phyloP scores from a whole-genome alignment of 768 basidiomycete species.

The Holtermanniella nyarrowii region DNA sequence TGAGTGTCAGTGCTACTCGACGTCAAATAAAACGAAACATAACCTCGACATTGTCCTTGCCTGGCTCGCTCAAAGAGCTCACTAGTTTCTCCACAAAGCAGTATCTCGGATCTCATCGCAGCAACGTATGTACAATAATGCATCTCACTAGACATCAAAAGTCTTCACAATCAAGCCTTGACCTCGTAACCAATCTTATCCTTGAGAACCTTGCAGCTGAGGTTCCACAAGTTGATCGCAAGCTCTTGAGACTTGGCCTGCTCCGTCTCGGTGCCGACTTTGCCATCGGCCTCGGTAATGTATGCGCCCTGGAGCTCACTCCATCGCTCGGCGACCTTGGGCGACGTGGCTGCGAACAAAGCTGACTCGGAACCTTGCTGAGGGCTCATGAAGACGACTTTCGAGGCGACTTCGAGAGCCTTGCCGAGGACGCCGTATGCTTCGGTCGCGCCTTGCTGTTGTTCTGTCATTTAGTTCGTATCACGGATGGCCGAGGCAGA shows the following conservation, averaged over 20 bases:
- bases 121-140: too few relatives aligned
- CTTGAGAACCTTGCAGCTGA: constrained; percentile 30
- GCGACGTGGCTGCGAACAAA: constrained; percentile 31
- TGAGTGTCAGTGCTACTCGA: constrained; percentile 54
- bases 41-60: constrained; percentile 84
- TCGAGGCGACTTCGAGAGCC: constrained; percentile 22
- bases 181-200: constrained; percentile 33
- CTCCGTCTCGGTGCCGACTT: constrained; percentile 32
- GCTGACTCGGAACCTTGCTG: constrained; percentile 38
- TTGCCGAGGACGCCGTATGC: constrained; percentile 33
- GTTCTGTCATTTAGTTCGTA: too few relatives aligned
- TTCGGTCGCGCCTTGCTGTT: constrained; percentile 35
- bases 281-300: constrained; percentile 36
- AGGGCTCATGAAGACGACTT: constrained; percentile 35
- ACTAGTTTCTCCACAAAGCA: too few relatives aligned
- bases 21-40: constrained; percentile 82
- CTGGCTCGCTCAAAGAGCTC: constrained; percentile 67
- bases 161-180: constrained; percentile 16
- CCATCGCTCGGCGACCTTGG: constrained; percentile 12
- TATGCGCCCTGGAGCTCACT: constrained; percentile 36
- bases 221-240: constrained; percentile 33
- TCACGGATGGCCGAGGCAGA: too few relatives aligned
- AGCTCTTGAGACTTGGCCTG: constrained; percentile 31
- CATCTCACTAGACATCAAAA: too few relatives aligned
- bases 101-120: too few relatives aligned